phyloP scores from a whole-genome alignment of 1,284 basidiomycete species.

The Neonothopanus nambi region DNA sequence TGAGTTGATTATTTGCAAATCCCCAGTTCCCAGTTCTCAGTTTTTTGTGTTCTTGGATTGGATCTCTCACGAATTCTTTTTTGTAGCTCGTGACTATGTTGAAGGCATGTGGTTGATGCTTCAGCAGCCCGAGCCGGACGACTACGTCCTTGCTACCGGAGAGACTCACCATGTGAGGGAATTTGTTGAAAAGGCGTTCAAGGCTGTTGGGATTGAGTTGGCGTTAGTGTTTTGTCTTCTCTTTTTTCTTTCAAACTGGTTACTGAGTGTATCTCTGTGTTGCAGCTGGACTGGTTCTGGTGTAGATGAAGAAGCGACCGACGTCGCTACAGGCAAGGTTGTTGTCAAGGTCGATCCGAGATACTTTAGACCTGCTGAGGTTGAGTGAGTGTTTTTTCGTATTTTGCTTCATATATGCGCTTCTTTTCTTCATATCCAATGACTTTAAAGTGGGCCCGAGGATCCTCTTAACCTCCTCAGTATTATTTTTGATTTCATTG shows the following conservation, averaged over 20 bases:
- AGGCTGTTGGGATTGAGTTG: constrained; percentile 62
- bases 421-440: not conserved
- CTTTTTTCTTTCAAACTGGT: constrained; percentile 4
- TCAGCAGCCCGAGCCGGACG: constrained; percentile 77
- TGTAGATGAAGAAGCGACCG: constrained; percentile 74
- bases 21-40: no score
- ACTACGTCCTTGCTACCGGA: constrained; percentile 91
- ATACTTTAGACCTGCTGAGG: constrained; percentile 91
- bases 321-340: constrained; percentile 63
- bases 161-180: constrained; percentile 91
- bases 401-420: not conserved
- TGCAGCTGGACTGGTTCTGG: constrained; percentile 74
- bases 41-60: constrained; percentile 5
- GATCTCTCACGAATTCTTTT: not conserved
- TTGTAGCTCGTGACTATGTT: constrained; percentile 80
- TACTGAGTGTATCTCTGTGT: constrained; percentile 2
- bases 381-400: constrained; percentile 63
- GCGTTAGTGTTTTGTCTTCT: constrained; percentile 43
- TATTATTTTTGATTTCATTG: not conserved
- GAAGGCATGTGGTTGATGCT: constrained; percentile 97
- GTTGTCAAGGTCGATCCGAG: constrained; percentile 80
- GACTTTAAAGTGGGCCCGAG: not conserved
- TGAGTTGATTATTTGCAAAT: constrained; percentile 32
- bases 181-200: constrained; percentile 86
- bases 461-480: not conserved